Conservation (phyloP, 2,329 filamentous ascomycete genomes). For the Botrytis elliptica region DNA sequence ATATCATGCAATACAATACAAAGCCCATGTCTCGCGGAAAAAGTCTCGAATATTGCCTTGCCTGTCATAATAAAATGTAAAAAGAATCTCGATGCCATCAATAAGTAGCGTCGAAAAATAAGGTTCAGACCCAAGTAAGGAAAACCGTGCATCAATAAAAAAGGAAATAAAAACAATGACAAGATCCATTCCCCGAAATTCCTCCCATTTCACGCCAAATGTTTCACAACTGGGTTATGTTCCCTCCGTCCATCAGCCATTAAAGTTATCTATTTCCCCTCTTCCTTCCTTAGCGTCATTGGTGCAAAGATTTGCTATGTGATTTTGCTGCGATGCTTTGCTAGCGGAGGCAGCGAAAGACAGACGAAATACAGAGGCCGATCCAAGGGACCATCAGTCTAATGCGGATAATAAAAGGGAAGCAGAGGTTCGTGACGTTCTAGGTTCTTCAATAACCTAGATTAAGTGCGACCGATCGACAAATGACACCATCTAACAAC, state of each 20-base stretch:
- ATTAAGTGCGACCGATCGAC: slow-evolving; percentile 9
- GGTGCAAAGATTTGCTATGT: slow-evolving; percentile 26
- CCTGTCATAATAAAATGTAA: slow-evolving; percentile 26
- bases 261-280: slow-evolving; percentile 35
- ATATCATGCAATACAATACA: slow-evolving; percentile 17
- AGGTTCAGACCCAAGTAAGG: slow-evolving; percentile 12
- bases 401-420: slow-evolving; percentile 35
- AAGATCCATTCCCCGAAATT: slow-evolving; percentile 29
- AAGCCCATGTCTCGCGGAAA: slow-evolving; percentile 12
- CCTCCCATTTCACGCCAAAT: slow-evolving; percentile 33
- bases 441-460: slow-evolving; percentile 25
- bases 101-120: slow-evolving; percentile 18
- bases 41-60: slow-evolving; percentile 23
- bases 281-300: slow-evolving; percentile 8
- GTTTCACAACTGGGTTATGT: slow-evolving; percentile 29
- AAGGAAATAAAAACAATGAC: slow-evolving; percentile 22
- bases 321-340: slow-evolving; percentile 28
- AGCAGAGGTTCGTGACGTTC: slow-evolving; percentile 28
- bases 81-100: slow-evolving; percentile 12
- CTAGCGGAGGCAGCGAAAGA: slow-evolving; percentile 26
- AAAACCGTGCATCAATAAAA: slow-evolving; percentile 23
- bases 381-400: slow-evolving; percentile 37
- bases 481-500: slow-evolving; percentile 66
- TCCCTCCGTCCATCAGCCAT: slow-evolving; percentile 33
- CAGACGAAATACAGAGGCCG: slow-evolving; percentile 34